Evolutionary conservation across 139 green algal genomes (phyloP).

Genomic region (Astrephomene gubernaculifera): DNA sequence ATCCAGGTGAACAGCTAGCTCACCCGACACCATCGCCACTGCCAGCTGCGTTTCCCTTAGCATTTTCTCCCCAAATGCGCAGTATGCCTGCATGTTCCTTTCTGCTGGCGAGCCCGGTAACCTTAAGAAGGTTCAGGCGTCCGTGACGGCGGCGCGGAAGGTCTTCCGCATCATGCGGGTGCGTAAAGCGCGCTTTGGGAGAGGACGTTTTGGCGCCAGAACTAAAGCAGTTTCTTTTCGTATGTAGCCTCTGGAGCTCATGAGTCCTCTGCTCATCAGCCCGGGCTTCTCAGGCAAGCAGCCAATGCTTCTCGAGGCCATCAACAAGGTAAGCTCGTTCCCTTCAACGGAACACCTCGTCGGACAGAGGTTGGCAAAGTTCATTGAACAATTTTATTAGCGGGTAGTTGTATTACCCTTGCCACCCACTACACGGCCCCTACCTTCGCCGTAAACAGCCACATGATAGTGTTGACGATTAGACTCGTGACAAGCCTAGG

Average conservation of each 20-base stretch:
- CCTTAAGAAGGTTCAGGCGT: constrained; percentile 88
- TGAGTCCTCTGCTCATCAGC: constrained; percentile 81
- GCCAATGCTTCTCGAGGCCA: constrained; percentile 72
- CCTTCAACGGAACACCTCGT: no score
- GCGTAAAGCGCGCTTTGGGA: no score
- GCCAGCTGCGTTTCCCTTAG: no score
- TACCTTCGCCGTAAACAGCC: no score
- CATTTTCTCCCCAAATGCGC: constrained; percentile 10
- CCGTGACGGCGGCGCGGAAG: constrained; percentile 89
- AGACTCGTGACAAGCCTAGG: no score
- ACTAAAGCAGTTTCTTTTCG: background rate
- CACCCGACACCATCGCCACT: background rate
- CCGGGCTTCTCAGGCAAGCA: constrained; percentile 74
- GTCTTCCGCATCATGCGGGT: constrained; percentile 89
- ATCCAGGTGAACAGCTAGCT: constrained; percentile 74
- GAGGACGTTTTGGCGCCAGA: no score
- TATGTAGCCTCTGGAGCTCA: constrained; percentile 79
- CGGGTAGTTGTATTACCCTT: no score
- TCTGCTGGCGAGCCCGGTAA: constrained; percentile 86
- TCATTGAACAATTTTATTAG: no score
- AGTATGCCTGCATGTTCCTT: constrained; percentile 93
- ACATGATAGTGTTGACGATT: no score
- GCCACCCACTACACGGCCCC: no score
- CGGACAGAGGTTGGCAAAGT: no score
- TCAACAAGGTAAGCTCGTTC: constrained; percentile 89